Evolutionary conservation across 352 stramenopile species (phyloP).

Genomic region (Globisporangium perplexum): DNA sequence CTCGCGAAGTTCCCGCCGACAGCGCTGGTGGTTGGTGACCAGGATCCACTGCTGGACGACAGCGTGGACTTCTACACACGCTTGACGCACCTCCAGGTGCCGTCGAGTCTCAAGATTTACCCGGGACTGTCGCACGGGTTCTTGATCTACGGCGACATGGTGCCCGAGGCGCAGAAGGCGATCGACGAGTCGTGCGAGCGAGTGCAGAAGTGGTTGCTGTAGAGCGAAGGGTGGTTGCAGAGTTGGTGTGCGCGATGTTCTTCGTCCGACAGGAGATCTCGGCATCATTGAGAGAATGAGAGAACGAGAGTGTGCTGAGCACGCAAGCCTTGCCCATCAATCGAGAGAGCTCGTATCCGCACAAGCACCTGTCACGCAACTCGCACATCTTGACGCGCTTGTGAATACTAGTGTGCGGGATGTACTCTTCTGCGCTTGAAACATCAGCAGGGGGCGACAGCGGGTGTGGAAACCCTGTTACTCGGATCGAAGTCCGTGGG

Average conservation of each 20-base stretch:
- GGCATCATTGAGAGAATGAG: neutral
- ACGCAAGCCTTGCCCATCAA: neutral
- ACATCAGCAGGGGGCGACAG: no score
- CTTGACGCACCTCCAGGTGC: conserved; percentile 71
- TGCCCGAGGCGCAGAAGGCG: conserved; percentile 67
- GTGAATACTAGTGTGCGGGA: no score
- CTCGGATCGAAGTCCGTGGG: no score
- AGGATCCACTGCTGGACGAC: conserved; percentile 85
- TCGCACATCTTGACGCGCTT: no score
- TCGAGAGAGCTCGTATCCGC: neutral
- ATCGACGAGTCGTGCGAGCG: conserved; percentile 81
- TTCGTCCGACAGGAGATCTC: neutral
- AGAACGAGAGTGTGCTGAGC: no score
- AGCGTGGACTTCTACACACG: conserved; percentile 89
- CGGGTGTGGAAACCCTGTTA: no score
- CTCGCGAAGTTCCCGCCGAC: conserved; percentile 79
- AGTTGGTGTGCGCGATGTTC: neutral
- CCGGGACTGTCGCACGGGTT: conserved; percentile 81
- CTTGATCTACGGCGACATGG: conserved; percentile 81
- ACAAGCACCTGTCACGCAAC: no score
- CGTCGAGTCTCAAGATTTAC: conserved; percentile 81
- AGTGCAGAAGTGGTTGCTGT: conserved; percentile 55
- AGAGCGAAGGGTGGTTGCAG: neutral
- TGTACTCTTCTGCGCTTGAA: no score
- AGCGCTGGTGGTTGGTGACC: conserved; percentile 74